Conservation (phyloP, 768 basidiomycete genomes). For the Phaeotremella fagi region DNA sequence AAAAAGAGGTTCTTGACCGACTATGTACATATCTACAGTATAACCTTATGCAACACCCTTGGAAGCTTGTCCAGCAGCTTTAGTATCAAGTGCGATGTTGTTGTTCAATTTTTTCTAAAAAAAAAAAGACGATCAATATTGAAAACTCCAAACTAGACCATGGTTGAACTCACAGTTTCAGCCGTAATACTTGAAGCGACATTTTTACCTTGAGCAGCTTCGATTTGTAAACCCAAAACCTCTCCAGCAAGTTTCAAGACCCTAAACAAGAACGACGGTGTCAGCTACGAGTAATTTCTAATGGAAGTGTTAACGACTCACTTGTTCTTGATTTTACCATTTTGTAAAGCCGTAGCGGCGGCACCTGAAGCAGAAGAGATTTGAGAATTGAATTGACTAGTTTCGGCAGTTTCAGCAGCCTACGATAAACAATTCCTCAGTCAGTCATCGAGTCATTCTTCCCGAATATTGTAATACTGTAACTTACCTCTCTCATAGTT, state of each 20-base stretch:
- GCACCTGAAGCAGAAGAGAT: slow-evolving; percentile 11
- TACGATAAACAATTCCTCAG: slow-evolving; percentile 1
- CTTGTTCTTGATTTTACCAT: slow-evolving; percentile 24
- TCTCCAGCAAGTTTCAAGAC: slow-evolving; percentile 17
- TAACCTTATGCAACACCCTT: too few relatives aligned
- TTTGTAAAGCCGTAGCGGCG: slow-evolving; percentile 9
- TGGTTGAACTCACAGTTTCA: slow-evolving; percentile 2
- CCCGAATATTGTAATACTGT: too few relatives aligned
- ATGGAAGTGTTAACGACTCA: neutral
- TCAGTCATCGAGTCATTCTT: too few relatives aligned
- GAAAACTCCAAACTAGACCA: too few relatives aligned
- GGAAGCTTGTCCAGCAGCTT: slow-evolving; percentile 1
- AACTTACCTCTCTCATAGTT: slow-evolving; percentile 16
- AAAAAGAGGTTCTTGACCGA: too few relatives aligned
- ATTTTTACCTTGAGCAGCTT: slow-evolving; percentile 13
- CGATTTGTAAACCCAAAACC: slow-evolving; percentile 8
- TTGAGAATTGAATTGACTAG: slow-evolving; percentile 11
- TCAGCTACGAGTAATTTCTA: neutral
- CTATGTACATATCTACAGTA: too few relatives aligned
- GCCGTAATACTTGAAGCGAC: slow-evolving; percentile 2
- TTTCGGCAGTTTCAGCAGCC: slow-evolving; percentile 19
- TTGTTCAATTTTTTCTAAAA: slow-evolving; percentile 7
- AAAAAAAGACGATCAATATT: neutral
- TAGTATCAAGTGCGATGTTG: slow-evolving; percentile 6
- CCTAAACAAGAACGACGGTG: neutral